These are phyloP conservation scores for Annona squamosa DNA, from an alignment of 164 flowering plant genomes.

Conservation along the genomic window DNA sequence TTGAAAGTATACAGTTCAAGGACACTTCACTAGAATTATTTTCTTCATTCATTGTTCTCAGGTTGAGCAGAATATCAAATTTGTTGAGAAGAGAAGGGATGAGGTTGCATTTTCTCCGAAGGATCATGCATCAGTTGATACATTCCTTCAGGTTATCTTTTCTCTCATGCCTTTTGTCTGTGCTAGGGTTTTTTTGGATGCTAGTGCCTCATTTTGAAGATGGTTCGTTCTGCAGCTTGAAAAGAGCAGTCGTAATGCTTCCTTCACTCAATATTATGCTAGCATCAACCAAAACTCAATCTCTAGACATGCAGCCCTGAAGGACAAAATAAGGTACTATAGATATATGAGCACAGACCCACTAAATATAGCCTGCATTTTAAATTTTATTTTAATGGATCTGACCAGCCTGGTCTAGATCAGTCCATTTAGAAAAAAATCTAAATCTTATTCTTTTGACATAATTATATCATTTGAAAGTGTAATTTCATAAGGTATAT, in stretches of 20 bases:
- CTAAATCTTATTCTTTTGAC: too few species aligned
- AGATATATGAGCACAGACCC: too few species aligned
- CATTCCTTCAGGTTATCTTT: slow-evolving; percentile 72
- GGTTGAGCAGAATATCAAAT: slow-evolving; percentile 82
- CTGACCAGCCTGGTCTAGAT: too few species aligned
- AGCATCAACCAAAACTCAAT: slow-evolving; percentile 16
- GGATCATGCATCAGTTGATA: slow-evolving; percentile 60
- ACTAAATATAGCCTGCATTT: too few species aligned
- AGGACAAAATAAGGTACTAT: slow-evolving; percentile 16
- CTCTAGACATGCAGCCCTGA: slow-evolving; percentile 3
- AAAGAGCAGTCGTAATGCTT: slow-evolving; percentile 10
- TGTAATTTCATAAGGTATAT: too few species aligned
- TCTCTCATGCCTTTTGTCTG: not conserved
- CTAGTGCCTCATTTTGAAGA: not conserved
- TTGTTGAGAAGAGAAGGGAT: slow-evolving; percentile 68
- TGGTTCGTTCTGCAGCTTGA: slow-evolving; percentile 16
- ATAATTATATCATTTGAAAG: too few species aligned
- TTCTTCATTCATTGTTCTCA: slow-evolving; percentile 14
- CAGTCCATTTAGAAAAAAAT: too few species aligned
- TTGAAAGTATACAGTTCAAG: too few species aligned
- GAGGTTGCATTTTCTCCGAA: slow-evolving; percentile 81
- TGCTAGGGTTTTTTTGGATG: not conserved
- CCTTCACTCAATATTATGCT: slow-evolving; percentile 25
- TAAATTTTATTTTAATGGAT: too few species aligned
- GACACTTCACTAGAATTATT: not conserved